Percentiles rank a stretch among this genome's conserved stretches.
These are phyloP conservation scores for Nothophytophthora sp. DNA, from an alignment of 352 stramenopile genomes.

Conservation along the genomic window DNA sequence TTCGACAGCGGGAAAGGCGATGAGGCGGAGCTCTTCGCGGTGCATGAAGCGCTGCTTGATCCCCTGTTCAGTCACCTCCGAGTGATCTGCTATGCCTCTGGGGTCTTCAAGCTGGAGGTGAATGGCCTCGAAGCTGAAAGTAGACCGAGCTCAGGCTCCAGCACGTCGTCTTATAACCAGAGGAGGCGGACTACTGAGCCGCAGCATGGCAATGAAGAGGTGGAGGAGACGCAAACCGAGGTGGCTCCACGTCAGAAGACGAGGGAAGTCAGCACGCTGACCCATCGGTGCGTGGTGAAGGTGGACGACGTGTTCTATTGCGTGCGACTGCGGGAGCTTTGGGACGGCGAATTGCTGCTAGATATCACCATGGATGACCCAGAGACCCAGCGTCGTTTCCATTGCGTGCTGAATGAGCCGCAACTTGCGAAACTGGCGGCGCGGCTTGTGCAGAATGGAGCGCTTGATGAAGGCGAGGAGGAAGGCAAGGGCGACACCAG, in stretches of 20 bases:
- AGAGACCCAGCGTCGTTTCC: conserved; percentile 35
- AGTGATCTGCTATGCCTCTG: background rate
- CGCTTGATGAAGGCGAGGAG: conserved; percentile 10
- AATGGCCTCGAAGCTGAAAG: conserved; percentile 4
- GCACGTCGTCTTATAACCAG: background rate
- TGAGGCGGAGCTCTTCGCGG: conserved; percentile 38
- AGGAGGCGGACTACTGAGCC: conserved; percentile 10
- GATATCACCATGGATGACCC: conserved; percentile 60
- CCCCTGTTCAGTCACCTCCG: conserved; percentile 38
- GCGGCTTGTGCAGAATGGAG: conserved; percentile 24
- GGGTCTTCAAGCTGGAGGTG: conserved; percentile 15
- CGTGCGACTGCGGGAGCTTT: conserved; percentile 58
- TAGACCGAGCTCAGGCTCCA: background rate
- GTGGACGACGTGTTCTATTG: conserved; percentile 55
- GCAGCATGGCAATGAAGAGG: background rate
- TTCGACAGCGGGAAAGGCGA: conserved; percentile 8
- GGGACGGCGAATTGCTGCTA: conserved; percentile 64
- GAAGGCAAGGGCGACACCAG: conserved; percentile 1
- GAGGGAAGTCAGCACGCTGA: conserved; percentile 33
- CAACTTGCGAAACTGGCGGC: conserved; percentile 35
- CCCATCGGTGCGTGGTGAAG: conserved; percentile 55
- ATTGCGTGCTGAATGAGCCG: conserved; percentile 27
- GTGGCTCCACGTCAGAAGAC: background rate
- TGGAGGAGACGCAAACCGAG: background rate
- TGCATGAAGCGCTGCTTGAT: conserved; percentile 62